Percentiles rank a stretch among this genome's conserved stretches.
phyloP scores from a whole-genome alignment of 2,329 filamentous ascomycete genomes.

The Trichoderma koningiopsis region DNA sequence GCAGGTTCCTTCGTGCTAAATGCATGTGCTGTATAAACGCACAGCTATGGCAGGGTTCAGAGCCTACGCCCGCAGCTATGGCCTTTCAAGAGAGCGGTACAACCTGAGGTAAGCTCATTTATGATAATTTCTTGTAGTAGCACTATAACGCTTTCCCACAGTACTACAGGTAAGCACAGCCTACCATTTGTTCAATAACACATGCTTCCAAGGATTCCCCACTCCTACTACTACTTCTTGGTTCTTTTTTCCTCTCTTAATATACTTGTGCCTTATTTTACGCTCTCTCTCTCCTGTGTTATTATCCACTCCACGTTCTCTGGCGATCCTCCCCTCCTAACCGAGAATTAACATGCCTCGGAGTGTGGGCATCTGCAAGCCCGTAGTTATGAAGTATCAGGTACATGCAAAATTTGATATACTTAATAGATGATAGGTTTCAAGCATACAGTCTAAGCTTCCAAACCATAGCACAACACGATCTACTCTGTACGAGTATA shows the following conservation, averaged over 20 bases:
- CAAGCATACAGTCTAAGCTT: background rate
- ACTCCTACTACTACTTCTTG: background rate
- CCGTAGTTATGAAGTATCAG: background rate
- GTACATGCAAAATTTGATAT: background rate
- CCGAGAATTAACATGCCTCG: background rate
- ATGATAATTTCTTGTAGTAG: background rate
- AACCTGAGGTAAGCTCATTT: background rate
- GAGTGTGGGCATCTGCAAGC: background rate
- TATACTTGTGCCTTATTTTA: background rate
- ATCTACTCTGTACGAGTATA: background rate
- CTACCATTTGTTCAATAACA: background rate
- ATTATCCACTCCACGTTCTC: background rate
- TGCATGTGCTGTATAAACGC: background rate
- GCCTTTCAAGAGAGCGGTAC: background rate
- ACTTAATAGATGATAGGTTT: background rate
- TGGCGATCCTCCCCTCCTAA: background rate
- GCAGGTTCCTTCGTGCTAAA: background rate
- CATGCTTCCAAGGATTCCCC: background rate
- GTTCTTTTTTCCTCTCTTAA: background rate
- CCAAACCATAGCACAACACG: background rate
- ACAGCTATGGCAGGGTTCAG: background rate
- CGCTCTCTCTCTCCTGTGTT: background rate
- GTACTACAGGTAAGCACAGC: constrained; percentile 7
- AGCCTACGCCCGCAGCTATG: background rate
- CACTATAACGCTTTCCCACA: background rate